phyloP scores from a whole-genome alignment of 2,329 filamentous ascomycete species.

The Aspergillus amoenus region DNA sequence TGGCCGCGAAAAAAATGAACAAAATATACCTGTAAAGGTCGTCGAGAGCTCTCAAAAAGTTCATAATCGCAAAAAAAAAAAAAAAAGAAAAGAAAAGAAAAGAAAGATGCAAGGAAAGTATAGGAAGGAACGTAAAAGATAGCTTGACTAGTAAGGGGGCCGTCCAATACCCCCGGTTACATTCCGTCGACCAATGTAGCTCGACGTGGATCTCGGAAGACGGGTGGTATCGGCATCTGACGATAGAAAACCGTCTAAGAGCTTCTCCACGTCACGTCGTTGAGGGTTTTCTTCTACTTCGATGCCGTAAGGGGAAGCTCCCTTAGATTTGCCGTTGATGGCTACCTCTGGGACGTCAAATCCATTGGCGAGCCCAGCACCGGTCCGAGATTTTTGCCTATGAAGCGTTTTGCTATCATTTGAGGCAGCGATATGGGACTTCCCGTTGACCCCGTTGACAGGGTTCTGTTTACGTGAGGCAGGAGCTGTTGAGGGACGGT shows the following conservation, averaged over 20 bases:
- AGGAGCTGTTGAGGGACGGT: conserved; percentile 36
- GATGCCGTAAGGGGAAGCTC: conserved; percentile 14
- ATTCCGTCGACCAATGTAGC: conserved; percentile 21
- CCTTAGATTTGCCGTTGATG: conserved; percentile 17
- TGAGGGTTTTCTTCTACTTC: conserved; percentile 23
- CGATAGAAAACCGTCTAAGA: conserved; percentile 38
- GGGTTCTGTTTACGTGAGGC: conserved; percentile 21
- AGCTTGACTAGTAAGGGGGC: conserved; percentile 30
- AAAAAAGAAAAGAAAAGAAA: too few relatives aligned
- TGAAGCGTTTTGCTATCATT: conserved; percentile 29
- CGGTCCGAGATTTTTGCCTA: conserved; percentile 37
- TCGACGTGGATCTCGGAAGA: conserved; percentile 14
- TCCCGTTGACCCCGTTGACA: conserved; percentile 24
- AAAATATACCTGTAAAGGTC: conserved; percentile 2
- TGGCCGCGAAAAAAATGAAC: conserved; percentile 10
- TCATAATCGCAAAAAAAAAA: not conserved
- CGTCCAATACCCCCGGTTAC: conserved; percentile 33
- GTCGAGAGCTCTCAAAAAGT: not conserved
- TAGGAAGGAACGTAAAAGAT: conserved; percentile 3
- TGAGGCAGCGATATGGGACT: conserved; percentile 16
- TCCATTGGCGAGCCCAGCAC: conserved; percentile 26
- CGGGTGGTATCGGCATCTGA: conserved; percentile 19
- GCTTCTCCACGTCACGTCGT: conserved; percentile 35
- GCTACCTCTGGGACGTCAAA: conserved; percentile 6
- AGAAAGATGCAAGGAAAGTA: conserved; percentile 2